Evolutionary conservation across 2,329 filamentous ascomycete species (phyloP), one percentile per base, ranked within the genome.

Genomic region (Simplicillium aogashimaense): DNA sequence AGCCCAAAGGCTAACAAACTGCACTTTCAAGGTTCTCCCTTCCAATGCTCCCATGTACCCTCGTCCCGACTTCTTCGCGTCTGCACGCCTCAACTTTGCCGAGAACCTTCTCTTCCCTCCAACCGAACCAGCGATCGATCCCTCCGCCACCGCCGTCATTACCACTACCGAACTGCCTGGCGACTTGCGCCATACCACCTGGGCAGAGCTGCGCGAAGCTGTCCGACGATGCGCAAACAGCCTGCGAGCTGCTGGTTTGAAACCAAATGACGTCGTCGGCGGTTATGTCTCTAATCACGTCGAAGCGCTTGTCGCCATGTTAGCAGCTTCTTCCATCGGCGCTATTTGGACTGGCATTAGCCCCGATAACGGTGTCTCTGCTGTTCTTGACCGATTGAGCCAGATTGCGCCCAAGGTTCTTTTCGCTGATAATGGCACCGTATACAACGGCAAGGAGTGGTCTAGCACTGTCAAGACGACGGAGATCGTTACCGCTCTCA

Each of bases 321-420:
- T 98, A 28, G 85, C 86, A 1, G 76, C 87, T 1, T 81, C 87
- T 1, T 79, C 86, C 1, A 60, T 95, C 2, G 92, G 92, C 25
- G 89, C 85, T 13, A 76, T 95, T 30, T 97, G 90, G 90, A 95
- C 89, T 1, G 85, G 85, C 7, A 86, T 95, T 37, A 94, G 86
- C 52, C 88, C 90, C 3, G 90, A 97, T 58, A 95, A 83, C 13
- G 90, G 90, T 10, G 86, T 94, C 2, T 86, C 86, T 51, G 90
- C 89, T 13, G 89, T 97, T 1, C 66, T 97, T 18, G 92, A 97
- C 57, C 76, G 92, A 7, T 65, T 97, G 45, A 74, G 74, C 35
- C 92, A 97, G 65, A 92, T 97, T 49, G 76, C 81, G 45, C 90
- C 92, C 4, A 79, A 76, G 43, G 63, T 94, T 1, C 66, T 97